A percentile compares a stretch with the other conserved stretches of the same genome.
Evolutionary conservation across 768 basidiomycete species (phyloP).

Genomic region (Hygrocybe coccinea): DNA sequence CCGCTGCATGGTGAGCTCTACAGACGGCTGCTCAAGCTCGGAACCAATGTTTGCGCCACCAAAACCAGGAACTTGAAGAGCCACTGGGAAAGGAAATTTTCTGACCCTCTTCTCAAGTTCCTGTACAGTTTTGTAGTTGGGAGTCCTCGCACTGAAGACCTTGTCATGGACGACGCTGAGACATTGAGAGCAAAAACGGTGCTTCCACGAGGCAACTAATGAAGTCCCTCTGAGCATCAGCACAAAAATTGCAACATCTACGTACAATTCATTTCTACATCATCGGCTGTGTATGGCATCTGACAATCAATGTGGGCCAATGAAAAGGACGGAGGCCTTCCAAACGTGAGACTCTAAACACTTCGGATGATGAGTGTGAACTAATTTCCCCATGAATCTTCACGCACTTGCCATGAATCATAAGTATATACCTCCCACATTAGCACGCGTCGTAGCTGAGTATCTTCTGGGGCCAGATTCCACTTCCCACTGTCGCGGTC

Average conservation of each 20-base stretch:
- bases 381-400: neutral
- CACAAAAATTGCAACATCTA: constrained; percentile 10
- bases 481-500: constrained; percentile 67
- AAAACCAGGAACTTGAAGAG: constrained; percentile 61
- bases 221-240: neutral
- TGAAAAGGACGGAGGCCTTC: constrained; percentile 63
- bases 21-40: constrained; percentile 44
- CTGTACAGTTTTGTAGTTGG: constrained; percentile 55
- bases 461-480: constrained; percentile 53
- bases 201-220: constrained; percentile 64
- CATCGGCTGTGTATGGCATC: constrained; percentile 47
- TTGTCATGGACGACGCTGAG: constrained; percentile 61
- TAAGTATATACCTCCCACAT: constrained; percentile 66
- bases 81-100: constrained; percentile 57
- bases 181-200: constrained; percentile 57
- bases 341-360: constrained; percentile 62
- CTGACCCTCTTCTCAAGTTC: constrained; percentile 65
- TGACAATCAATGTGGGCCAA: constrained; percentile 53
- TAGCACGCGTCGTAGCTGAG: constrained; percentile 52
- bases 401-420: constrained; percentile 63
- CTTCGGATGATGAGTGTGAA: constrained; percentile 4
- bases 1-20: constrained; percentile 61
- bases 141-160: constrained; percentile 58
- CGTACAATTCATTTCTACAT: constrained; percentile 62
- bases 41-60: constrained; percentile 40